Conservation (phyloP, 805 yeast species). For the Metschnikowia noctiluminum region DNA sequence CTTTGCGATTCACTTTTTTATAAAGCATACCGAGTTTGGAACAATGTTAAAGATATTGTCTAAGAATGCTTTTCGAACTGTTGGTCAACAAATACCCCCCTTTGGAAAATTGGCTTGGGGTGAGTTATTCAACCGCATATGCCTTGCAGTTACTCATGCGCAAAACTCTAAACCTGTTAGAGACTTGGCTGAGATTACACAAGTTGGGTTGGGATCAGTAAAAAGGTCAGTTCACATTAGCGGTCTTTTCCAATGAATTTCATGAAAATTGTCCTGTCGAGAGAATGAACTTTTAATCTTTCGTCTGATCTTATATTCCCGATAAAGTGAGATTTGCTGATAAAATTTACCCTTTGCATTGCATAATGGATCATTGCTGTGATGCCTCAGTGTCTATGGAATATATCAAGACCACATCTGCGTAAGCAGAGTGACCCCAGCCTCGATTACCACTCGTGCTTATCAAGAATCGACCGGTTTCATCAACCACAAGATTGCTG, state of each 20-base stretch:
- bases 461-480: constrained; percentile 81
- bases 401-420: constrained; percentile 79
- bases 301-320: too few species aligned
- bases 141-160: constrained; percentile 12
- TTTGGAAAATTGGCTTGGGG: background rate
- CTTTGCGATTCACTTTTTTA: constrained; percentile 32
- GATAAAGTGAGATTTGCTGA: too few species aligned
- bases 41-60: background rate
- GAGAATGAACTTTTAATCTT: too few species aligned
- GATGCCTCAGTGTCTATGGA: constrained; percentile 55
- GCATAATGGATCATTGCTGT: background rate
- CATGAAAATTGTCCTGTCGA: too few species aligned
- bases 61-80: background rate
- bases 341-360: too few species aligned
- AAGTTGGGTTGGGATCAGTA: constrained; percentile 35
- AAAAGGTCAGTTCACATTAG: constrained; percentile 26
- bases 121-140: constrained; percentile 4
- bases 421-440: constrained; percentile 77
- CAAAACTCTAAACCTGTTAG: constrained; percentile 19
- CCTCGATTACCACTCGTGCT: constrained; percentile 95
- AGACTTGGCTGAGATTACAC: constrained; percentile 22
- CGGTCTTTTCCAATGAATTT: constrained; percentile 1
- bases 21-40: constrained; percentile 19
- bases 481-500: constrained; percentile 76
- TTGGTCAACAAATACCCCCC: background rate